phyloP scores from a whole-genome alignment of 345 rosid genomes.

The Jatropha curcas region DNA sequence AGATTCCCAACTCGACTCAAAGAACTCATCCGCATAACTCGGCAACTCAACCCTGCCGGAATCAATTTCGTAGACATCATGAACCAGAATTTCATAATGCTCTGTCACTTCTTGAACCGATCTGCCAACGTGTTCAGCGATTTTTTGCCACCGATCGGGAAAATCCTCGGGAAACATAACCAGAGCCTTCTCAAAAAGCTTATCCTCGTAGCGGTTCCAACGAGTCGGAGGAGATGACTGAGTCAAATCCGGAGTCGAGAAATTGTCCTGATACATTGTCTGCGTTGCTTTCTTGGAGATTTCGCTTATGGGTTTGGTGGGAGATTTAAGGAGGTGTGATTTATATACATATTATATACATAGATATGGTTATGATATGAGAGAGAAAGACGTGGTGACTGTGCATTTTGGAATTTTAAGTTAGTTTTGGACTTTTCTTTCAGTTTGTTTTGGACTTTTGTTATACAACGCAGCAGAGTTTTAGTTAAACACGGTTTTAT shows the following conservation, averaged over 20 bases:
- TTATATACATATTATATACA: neutral
- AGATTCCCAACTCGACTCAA: constrained; percentile 30
- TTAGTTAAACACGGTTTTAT: constrained; percentile 17
- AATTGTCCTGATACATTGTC: constrained; percentile 19
- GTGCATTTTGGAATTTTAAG: neutral
- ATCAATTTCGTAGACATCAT: constrained; percentile 68
- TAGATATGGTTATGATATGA: neutral
- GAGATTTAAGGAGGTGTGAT: neutral
- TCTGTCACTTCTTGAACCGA: constrained; percentile 45
- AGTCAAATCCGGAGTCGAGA: neutral
- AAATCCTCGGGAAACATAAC: constrained; percentile 52
- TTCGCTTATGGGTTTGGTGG: neutral
- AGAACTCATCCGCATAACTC: constrained; percentile 46
- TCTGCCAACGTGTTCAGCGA: constrained; percentile 52
- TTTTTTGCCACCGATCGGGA: constrained; percentile 65
- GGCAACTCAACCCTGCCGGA: constrained; percentile 68
- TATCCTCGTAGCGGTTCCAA: constrained; percentile 72
- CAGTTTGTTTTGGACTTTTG: constrained; percentile 7
- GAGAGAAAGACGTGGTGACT: neutral
- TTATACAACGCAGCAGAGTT: neutral
- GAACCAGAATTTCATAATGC: constrained; percentile 58
- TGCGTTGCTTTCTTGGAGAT: neutral
- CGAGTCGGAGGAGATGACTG: neutral
- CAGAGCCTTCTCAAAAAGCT: constrained; percentile 66
- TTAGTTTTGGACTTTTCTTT: neutral